Evolutionary conservation across 116 monocot species (phyloP), one percentile per base, ranked within the genome.

Genomic region (Zostera marina): DNA sequence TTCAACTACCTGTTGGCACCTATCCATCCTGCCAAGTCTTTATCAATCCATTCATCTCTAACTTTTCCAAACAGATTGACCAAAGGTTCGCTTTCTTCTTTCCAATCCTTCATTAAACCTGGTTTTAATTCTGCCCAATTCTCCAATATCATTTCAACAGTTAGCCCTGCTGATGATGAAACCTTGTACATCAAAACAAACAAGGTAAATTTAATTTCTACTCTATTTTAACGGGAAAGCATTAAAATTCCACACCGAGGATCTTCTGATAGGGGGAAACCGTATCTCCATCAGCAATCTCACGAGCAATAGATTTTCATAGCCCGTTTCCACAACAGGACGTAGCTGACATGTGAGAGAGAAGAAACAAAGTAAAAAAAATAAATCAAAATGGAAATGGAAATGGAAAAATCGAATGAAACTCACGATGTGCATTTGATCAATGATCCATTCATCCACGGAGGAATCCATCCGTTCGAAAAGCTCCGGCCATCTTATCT

Each of bases 251-350:
- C 67, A 56, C 74, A 98, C 98, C 42, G 80, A 89, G 53, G 91
- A 98, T 75, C 68, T 76, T 32, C 77, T 70, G 60, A 67, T 23
- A 2, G 82, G 74, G 23, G 98, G 86, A 22, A 75, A 64, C 63
- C 53, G 71, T 42, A 90, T 32, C 59, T 98, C 98, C 74, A 90
- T 41, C 43, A 98, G 80, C 74, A 98, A 75, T 60, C 98, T 86
- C 62, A 90, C 78, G 61, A 83, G 83, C 70, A 98, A 77, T 54
- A 98, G 66, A 76, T 80, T 98, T 65, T 98, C 98, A 68, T 90
- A 98, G 19, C 98, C 98, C 23, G 98, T 98, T 73, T 98, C 98
- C 22, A 98, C 86, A 45, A 98, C 86, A 16, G 98, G 91, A 39
- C 98, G 90, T 32, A 98, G 74, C 98, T 98, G 86, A 41, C 17